These are phyloP conservation scores for Syzygium syzygioides DNA, from an alignment of 441 rosid species.

Conservation along the genomic window DNA sequence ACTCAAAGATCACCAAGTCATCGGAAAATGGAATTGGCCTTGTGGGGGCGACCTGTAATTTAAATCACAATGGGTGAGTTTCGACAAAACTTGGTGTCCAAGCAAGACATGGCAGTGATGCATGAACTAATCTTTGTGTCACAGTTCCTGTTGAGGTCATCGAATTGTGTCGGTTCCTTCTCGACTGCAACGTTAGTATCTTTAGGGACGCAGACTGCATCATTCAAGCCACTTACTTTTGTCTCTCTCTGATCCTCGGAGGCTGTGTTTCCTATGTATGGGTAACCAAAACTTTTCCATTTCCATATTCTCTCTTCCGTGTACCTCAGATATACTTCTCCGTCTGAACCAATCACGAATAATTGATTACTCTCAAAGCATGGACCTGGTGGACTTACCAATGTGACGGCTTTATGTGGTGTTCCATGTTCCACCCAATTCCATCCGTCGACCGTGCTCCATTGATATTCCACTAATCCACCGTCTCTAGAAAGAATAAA, in stretches of 20 bases:
- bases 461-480: constrained; percentile 59
- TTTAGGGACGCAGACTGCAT: constrained; percentile 26
- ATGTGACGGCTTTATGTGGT: constrained; percentile 41
- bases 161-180: constrained; percentile 21
- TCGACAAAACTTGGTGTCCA: neutral
- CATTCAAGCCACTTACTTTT: neutral
- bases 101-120: neutral
- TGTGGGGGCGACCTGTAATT: constrained; percentile 48
- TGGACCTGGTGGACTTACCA: constrained; percentile 55
- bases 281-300: constrained; percentile 54
- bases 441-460: constrained; percentile 63
- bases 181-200: constrained; percentile 19
- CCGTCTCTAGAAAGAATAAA: constrained; percentile 60
- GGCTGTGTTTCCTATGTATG: constrained; percentile 12
- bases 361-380: constrained; percentile 46
- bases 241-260: constrained; percentile 10
- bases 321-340: constrained; percentile 51
- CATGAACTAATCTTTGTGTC: constrained; percentile 34
- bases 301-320: constrained; percentile 49
- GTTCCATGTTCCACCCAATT: constrained; percentile 69
- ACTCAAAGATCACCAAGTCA: constrained; percentile 51
- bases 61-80: neutral
- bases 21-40: constrained; percentile 61
- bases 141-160: constrained; percentile 26
- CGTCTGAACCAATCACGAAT: constrained; percentile 57